These are phyloP conservation scores for Mycena maculata DNA, from an alignment of 768 basidiomycete genomes.

Conservation along the genomic window DNA sequence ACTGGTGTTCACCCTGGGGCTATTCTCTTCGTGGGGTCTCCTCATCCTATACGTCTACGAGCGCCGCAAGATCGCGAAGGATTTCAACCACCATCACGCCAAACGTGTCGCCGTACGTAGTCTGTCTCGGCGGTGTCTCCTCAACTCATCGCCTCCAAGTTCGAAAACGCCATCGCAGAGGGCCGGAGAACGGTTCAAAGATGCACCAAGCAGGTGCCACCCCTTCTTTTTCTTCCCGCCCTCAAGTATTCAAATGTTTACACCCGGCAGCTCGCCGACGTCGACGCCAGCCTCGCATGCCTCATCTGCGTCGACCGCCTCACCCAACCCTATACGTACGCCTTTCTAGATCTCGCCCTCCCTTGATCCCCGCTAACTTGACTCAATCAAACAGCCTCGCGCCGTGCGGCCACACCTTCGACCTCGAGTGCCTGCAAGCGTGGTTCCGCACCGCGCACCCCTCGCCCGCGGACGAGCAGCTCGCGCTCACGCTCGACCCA, in stretches of 20 bases:
- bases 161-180: neutral
- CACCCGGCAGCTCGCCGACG: slow-evolving; percentile 13
- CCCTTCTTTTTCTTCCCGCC: neutral
- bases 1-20: neutral
- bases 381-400: slow-evolving; percentile 11
- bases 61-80: neutral
- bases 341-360: neutral
- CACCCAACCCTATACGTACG: slow-evolving; percentile 23
- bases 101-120: slow-evolving; percentile 9
- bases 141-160: neutral
- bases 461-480: slow-evolving; percentile 14
- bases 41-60: neutral
- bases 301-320: slow-evolving; percentile 25
- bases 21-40: neutral
- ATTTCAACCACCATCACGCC: neutral
- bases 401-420: slow-evolving; percentile 28
- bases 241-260: neutral
- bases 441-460: slow-evolving; percentile 21
- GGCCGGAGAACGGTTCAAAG: neutral
- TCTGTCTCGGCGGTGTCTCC: too few relatives aligned
- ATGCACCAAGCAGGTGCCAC: slow-evolving; percentile 3
- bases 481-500: slow-evolving; percentile 11
- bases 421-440: slow-evolving; percentile 18
- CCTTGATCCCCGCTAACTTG: neutral
- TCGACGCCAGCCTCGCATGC: slow-evolving; percentile 19